Conservation (phyloP, 169 alveolate species). For the Plasmodium coatneyi region DNA sequence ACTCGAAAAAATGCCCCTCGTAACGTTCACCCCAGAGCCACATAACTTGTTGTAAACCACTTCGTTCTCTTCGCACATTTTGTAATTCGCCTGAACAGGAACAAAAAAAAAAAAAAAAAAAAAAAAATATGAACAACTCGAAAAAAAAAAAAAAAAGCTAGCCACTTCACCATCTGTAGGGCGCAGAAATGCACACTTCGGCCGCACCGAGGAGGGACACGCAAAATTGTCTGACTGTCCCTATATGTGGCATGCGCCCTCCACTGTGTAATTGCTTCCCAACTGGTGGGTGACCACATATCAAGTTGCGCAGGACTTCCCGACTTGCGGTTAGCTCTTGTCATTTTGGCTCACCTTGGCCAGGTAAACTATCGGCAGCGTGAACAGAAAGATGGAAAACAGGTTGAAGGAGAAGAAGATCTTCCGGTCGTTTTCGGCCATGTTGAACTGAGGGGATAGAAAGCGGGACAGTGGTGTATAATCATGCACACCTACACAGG, state of each 20-base stretch:
- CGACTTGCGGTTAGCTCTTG: not conserved
- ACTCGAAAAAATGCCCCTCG: conserved; percentile 1
- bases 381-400: conserved; percentile 34
- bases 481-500: not conserved
- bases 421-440: conserved; percentile 73
- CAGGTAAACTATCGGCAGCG: conserved; percentile 39
- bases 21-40: conserved; percentile 4
- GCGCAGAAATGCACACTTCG: not conserved
- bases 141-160: too few relatives aligned
- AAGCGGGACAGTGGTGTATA: not conserved
- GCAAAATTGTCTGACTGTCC: not conserved
- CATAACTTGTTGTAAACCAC: conserved; percentile 40
- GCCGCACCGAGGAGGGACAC: not conserved
- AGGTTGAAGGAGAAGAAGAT: conserved; percentile 51
- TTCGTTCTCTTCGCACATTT: conserved; percentile 67
- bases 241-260: not conserved
- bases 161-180: not conserved
- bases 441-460: conserved; percentile 31
- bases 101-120: conserved; percentile 19
- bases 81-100: conserved; percentile 65
- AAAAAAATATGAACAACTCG: not conserved
- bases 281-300: not conserved
- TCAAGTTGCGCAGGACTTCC: not conserved
- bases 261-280: not conserved
- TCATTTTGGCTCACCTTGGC: conserved; percentile 15